Percentiles rank a stretch among this genome's conserved stretches.
Conservation (phyloP, 768 basidiomycete species). For the Collybiopsis luxurians region DNA sequence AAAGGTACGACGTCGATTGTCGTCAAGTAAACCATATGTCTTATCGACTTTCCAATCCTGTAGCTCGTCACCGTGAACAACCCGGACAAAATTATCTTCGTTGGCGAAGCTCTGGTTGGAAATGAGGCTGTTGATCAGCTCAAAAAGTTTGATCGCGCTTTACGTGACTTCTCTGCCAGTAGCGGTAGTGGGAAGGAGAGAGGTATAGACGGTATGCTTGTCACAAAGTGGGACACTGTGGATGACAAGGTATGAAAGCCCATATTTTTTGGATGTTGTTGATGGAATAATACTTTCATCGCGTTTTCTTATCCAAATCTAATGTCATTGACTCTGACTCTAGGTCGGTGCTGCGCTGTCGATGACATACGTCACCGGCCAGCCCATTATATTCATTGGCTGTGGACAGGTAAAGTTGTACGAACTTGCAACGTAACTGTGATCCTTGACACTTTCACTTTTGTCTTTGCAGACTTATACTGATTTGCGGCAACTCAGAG, state of each 20-base stretch:
- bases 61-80: constrained; percentile 90
- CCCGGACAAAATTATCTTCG: constrained; percentile 97
- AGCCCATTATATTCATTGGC: constrained; percentile 97
- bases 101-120: constrained; percentile 96
- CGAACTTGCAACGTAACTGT: not conserved
- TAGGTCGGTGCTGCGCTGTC: constrained; percentile 97
- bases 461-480: constrained; percentile 77
- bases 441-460: constrained; percentile 8
- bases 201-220: constrained; percentile 96
- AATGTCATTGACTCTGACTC: too few species aligned
- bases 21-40: not conserved
- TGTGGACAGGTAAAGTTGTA: constrained; percentile 76
- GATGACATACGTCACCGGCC: constrained; percentile 99
- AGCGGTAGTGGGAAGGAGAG: constrained; percentile 66
- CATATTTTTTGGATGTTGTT: not conserved
- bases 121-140: constrained; percentile 99
- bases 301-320: too few species aligned
- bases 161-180: constrained; percentile 83
- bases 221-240: constrained; percentile 99
- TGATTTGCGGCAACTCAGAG: constrained; percentile 86
- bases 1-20: constrained; percentile 52
- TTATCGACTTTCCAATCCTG: not conserved
- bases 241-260: constrained; percentile 76
- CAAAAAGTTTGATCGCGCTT: constrained; percentile 91
- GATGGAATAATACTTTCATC: too few species aligned